Evolutionary conservation across 2,329 filamentous ascomycete species (phyloP).

Genomic region (Beauveria sp.): DNA sequence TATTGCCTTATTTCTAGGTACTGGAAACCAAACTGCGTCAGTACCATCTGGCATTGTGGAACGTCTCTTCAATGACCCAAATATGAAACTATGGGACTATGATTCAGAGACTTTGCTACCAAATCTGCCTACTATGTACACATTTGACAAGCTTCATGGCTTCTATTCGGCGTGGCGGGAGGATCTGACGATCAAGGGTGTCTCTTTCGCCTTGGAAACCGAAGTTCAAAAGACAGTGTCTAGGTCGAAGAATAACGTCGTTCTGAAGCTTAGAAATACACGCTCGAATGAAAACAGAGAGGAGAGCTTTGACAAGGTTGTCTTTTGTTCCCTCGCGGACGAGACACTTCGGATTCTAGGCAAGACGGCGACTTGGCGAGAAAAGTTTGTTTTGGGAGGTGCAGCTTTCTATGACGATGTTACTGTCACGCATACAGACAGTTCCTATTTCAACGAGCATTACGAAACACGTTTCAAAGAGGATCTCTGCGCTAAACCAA

Average conservation of each 20-base stretch:
- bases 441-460: constrained; percentile 57
- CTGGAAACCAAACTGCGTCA: constrained; percentile 66
- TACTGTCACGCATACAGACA: constrained; percentile 61
- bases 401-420: constrained; percentile 64
- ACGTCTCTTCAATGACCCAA: constrained; percentile 48
- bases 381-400: constrained; percentile 61
- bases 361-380: constrained; percentile 48
- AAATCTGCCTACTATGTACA: constrained; percentile 58
- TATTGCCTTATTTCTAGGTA: constrained; percentile 66
- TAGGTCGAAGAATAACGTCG: constrained; percentile 43
- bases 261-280: constrained; percentile 43
- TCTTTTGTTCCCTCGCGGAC: constrained; percentile 58
- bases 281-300: constrained; percentile 39
- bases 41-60: constrained; percentile 62
- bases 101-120: constrained; percentile 45
- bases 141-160: constrained; percentile 53
- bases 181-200: constrained; percentile 44
- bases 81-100: constrained; percentile 53
- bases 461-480: constrained; percentile 56
- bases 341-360: constrained; percentile 55
- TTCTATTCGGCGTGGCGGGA: constrained; percentile 55
- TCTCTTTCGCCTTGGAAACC: constrained; percentile 47
- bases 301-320: constrained; percentile 57
- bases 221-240: constrained; percentile 46
- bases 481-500: constrained; percentile 41